phyloP scores from a whole-genome alignment of 805 yeast species.

The Lachancea cidri region DNA sequence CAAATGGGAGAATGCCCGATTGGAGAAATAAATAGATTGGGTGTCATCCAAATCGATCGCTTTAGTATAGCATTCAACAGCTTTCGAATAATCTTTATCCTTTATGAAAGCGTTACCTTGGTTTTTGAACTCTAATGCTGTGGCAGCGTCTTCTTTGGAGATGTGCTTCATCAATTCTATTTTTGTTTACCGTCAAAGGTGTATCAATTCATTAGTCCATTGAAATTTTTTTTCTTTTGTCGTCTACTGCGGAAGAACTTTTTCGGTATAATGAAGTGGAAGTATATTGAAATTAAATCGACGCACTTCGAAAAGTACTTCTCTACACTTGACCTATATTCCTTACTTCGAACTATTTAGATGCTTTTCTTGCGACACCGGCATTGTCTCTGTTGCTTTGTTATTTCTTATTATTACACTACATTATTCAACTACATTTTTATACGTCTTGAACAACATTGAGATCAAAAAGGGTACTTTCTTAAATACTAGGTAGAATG shows the following conservation, averaged over 20 bases:
- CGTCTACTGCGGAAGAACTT: background rate
- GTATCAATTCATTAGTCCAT: too few relatives aligned
- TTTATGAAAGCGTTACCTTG: slow-evolving; percentile 73
- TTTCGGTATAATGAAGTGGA: background rate
- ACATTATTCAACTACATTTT: too few relatives aligned
- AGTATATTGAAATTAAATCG: background rate
- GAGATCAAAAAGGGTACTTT: too few relatives aligned
- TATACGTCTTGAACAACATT: too few relatives aligned
- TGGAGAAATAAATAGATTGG: slow-evolving; percentile 67
- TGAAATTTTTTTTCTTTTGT: background rate
- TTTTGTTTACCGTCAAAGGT: background rate
- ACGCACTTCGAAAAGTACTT: background rate
- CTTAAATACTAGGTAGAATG: too few relatives aligned
- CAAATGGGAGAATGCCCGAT: slow-evolving; percentile 86
- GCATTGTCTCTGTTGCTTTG: too few relatives aligned
- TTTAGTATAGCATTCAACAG: slow-evolving; percentile 63
- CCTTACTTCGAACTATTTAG: too few relatives aligned
- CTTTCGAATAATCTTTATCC: slow-evolving; percentile 55
- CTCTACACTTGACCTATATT: background rate
- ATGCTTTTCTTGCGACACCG: too few relatives aligned
- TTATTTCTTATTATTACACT: too few relatives aligned
- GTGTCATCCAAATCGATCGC: slow-evolving; percentile 63
- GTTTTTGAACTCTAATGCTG: slow-evolving; percentile 52
- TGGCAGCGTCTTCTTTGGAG: slow-evolving; percentile 16
- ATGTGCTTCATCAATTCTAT: background rate